Evolutionary conservation across 768 basidiomycete species (phyloP).

Genomic region (Lactifluus pinguis): DNA sequence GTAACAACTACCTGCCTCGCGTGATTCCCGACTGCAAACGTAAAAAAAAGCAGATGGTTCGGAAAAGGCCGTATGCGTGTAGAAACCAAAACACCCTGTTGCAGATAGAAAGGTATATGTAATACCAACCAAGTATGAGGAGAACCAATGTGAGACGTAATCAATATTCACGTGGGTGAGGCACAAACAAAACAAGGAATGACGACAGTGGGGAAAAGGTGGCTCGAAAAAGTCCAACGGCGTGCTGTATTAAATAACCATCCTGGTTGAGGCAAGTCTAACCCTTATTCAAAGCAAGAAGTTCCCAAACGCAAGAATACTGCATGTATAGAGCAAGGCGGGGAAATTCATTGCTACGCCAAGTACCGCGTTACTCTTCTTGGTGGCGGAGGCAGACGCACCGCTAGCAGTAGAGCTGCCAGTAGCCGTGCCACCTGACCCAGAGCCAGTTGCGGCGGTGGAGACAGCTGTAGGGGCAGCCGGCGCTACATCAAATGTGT

Average conservation of each 20-base stretch:
- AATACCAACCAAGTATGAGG: neutral
- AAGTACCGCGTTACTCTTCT: neutral
- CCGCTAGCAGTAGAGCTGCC: neutral
- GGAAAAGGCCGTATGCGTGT: neutral
- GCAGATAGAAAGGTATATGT: neutral
- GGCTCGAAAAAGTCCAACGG: neutral
- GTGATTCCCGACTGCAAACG: neutral
- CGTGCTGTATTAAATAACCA: neutral
- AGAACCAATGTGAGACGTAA: slow-evolving; percentile 5
- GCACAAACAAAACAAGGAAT: neutral
- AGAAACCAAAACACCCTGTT: neutral
- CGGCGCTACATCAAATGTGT: slow-evolving; percentile 2
- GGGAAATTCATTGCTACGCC: neutral
- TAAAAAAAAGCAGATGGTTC: neutral
- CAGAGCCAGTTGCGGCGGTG: neutral
- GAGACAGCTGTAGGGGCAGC: slow-evolving; percentile 3
- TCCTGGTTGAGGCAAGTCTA: neutral
- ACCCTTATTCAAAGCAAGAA: slow-evolving; percentile 3
- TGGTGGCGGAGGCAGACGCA: neutral
- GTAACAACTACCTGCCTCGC: too few relatives aligned
- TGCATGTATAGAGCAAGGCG: slow-evolving; percentile 2
- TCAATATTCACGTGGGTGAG: neutral
- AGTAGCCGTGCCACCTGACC: neutral
- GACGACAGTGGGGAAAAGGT: neutral
- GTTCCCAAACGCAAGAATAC: neutral